Percentiles rank a stretch among this genome's conserved stretches.
Evolutionary conservation across 805 yeast species (phyloP).

Genomic region (Ogataea chonburiensis): DNA sequence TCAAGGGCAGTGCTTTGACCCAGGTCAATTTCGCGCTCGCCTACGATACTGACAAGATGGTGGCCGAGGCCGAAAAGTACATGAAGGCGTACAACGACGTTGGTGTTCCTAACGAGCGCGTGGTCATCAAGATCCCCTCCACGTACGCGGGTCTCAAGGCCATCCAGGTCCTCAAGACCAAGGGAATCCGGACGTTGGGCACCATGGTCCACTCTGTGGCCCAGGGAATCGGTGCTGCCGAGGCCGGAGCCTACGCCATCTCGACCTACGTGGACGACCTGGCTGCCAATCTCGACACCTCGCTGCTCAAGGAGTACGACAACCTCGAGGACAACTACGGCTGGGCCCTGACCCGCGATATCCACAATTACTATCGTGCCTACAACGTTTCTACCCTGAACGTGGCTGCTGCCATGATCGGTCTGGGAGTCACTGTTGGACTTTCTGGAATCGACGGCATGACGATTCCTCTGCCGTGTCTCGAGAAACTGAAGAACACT

Average conservation of each 20-base stretch:
- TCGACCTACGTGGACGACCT: constrained; percentile 36
- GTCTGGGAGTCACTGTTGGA: constrained; percentile 28
- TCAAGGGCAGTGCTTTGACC: constrained; percentile 23
- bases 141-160: constrained; percentile 35
- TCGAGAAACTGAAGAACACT: constrained; percentile 25
- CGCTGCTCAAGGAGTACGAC: constrained; percentile 19
- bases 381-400: constrained; percentile 28
- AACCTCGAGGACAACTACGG: constrained; percentile 31
- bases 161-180: constrained; percentile 20
- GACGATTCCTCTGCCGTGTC: constrained; percentile 31
- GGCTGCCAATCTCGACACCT: constrained; percentile 30
- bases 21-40: constrained; percentile 31
- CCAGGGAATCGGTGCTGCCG: constrained; percentile 39
- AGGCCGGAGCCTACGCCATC: constrained; percentile 34
- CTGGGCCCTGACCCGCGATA: constrained; percentile 26
- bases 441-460: constrained; percentile 36
- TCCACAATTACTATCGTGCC: constrained; percentile 36
- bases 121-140: constrained; percentile 36
- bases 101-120: constrained; percentile 30
- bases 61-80: constrained; percentile 26
- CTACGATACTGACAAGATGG: constrained; percentile 26
- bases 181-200: constrained; percentile 31
- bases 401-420: constrained; percentile 36
- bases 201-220: constrained; percentile 36
- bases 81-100: constrained; percentile 32